Conservation (phyloP, 176 grass and related monocot genomes). For the Phyllostachys edulis region DNA sequence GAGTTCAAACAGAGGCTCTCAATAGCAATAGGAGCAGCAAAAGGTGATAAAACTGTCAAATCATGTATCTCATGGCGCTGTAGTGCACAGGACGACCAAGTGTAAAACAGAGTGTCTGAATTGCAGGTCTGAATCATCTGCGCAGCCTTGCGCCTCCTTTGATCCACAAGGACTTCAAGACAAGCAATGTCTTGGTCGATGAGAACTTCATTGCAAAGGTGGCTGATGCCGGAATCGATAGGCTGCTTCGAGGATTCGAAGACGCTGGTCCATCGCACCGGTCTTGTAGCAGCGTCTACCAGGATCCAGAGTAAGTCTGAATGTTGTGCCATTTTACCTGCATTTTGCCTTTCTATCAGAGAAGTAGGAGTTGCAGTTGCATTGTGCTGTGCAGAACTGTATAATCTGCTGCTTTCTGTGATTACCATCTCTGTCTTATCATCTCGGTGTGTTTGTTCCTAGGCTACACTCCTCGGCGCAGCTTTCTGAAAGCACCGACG, state of each 20-base stretch:
- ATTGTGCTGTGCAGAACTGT: neutral
- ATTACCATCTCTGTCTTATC: neutral
- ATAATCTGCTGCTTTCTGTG: neutral
- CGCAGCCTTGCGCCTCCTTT: slow-evolving; percentile 64
- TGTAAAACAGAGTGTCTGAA: neutral
- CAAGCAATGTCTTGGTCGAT: slow-evolving; percentile 87
- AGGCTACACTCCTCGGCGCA: slow-evolving; percentile 45
- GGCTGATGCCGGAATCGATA: slow-evolving; percentile 62
- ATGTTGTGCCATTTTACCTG: neutral
- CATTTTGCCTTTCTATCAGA: neutral
- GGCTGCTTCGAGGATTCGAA: slow-evolving; percentile 50
- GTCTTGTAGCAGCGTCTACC: slow-evolving; percentile 34
- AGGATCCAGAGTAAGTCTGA: slow-evolving; percentile 67
- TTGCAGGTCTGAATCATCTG: slow-evolving; percentile 71
- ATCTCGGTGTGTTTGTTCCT: neutral
- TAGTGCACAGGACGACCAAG: neutral
- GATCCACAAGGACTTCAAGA: slow-evolving; percentile 85
- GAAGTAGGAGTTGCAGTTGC: neutral
- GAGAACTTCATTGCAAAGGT: slow-evolving; percentile 98
- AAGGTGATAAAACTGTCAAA: slow-evolving; percentile 41
- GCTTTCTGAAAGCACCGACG: slow-evolving; percentile 77
- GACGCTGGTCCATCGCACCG: slow-evolving; percentile 27
- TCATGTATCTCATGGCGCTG: neutral
- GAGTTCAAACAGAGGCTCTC: slow-evolving; percentile 97
- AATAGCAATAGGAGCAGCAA: slow-evolving; percentile 86